Percentiles rank a stretch among this genome's conserved stretches.
Conservation (phyloP, 352 stramenopile species). For the Aphanomyces cochlioides region DNA sequence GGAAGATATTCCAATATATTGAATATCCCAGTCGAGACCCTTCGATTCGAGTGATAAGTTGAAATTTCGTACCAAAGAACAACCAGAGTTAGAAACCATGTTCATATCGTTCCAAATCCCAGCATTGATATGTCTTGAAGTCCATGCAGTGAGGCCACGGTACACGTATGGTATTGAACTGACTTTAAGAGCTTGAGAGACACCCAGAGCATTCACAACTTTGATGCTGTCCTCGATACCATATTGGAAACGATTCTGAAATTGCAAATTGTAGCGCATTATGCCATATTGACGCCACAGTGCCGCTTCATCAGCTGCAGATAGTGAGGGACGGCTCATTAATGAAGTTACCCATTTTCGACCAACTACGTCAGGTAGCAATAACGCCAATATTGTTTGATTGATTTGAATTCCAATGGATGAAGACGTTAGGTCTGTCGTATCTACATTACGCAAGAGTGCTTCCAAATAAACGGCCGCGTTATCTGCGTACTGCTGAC, state of each 20-base stretch:
- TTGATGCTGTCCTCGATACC: constrained; percentile 14
- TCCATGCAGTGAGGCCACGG: constrained; percentile 12
- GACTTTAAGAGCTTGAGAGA: constrained; percentile 9
- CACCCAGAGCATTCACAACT: constrained; percentile 15
- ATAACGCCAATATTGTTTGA: neutral
- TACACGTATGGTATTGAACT: neutral
- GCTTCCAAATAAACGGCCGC: constrained; percentile 22
- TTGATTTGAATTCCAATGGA: constrained; percentile 11
- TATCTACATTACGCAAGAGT: constrained; percentile 22
- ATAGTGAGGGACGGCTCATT: neutral
- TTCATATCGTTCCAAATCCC: constrained; percentile 19
- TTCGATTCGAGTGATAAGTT: neutral
- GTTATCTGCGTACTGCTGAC: neutral
- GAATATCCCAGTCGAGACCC: constrained; percentile 14
- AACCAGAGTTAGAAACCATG: neutral
- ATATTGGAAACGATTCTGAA: constrained; percentile 24
- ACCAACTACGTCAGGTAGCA: neutral
- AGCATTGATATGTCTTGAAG: neutral
- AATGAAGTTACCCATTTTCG: neutral
- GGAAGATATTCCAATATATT: neutral
- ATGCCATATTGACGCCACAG: constrained; percentile 6
- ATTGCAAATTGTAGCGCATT: constrained; percentile 14
- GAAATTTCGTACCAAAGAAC: neutral
- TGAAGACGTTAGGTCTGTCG: constrained; percentile 2
- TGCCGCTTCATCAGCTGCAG: neutral